Evolutionary conservation across 2,329 filamentous ascomycete genomes (phyloP), one percentile per base, ranked within the genome.

Genomic region (Colletotrichum theobromicola): DNA sequence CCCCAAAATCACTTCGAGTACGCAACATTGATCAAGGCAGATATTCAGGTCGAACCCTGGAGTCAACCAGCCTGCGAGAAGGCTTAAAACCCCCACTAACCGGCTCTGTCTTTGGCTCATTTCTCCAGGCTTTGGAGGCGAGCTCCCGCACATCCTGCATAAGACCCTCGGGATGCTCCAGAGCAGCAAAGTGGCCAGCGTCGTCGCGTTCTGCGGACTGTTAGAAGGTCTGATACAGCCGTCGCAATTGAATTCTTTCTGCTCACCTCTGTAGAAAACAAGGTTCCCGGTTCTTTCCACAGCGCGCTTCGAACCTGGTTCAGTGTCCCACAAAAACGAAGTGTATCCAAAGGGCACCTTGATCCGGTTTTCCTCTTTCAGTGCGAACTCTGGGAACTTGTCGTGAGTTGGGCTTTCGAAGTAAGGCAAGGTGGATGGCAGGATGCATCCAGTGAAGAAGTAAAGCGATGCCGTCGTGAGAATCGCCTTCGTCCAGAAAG

Each of bases 361-460:
- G 63, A 79, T 78, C n/a, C 30, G 37, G n/a, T 77, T 75, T 28
- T 77, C 76, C 10, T 74, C 66, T 24, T 55, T 28, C 18, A 66
- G 66, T n/a, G 74, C 74, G 26, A 73, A 72, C 5, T 73, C 58
- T 6, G 72, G 53, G 34, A 77, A 76, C 28, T 76, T 60, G 15
- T 78, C 70, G 18, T 76, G 70, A 15, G 74, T 67, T 2, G 75
- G 72, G 37, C 75, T 75, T 46, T 79, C 73, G 9, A 42, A 71
- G 64, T 76, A 78, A 32, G 70, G 72, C 4, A 77, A 63, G 21
- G 66, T 72, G 15, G 78, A 78, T 3, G 79, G 78, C 10, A 78
- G 65, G 18, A 80, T 78, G 35, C 77, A 76, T 6, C 76, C 68
- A 0, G 78, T 80, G 24, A 81, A 78, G 67, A 76, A 81, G 63